These are phyloP conservation scores for Adansonia rubrostipa DNA, from an alignment of 441 rosid species.

Conservation along the genomic window DNA sequence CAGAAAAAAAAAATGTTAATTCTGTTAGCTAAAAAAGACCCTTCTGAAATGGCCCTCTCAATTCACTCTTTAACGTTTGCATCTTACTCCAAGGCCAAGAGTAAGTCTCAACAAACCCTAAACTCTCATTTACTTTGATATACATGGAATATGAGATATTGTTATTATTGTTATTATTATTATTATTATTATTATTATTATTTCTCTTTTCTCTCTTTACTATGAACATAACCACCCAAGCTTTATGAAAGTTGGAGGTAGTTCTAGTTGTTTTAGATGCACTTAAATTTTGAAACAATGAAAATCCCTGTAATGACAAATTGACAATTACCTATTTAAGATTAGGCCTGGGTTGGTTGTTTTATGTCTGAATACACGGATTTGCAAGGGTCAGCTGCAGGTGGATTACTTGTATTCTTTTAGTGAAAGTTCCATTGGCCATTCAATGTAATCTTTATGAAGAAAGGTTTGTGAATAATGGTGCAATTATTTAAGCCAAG, in stretches of 20 bases:
- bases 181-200: neutral
- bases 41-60: conserved; percentile 52
- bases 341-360: conserved; percentile 19
- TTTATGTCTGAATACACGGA: neutral
- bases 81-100: conserved; percentile 28
- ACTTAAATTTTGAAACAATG: conserved; percentile 2
- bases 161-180: neutral
- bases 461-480: conserved; percentile 29
- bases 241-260: conserved; percentile 14
- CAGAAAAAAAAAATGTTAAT: conserved; percentile 3
- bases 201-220: neutral
- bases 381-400: neutral
- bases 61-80: conserved; percentile 39
- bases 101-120: conserved; percentile 37
- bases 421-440: conserved; percentile 25
- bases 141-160: neutral
- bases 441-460: conserved; percentile 30
- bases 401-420: conserved; percentile 18
- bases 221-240: conserved; percentile 8
- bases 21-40: conserved; percentile 14
- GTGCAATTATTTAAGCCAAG: conserved; percentile 19
- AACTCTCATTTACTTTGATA: conserved; percentile 20
- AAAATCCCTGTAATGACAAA: conserved; percentile 25
- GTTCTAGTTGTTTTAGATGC: conserved; percentile 24
- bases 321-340: conserved; percentile 20